Base-by-base conservation (phyloP, 1,139 yeast species). In the Wickerhamomyces sp. region DNA sequence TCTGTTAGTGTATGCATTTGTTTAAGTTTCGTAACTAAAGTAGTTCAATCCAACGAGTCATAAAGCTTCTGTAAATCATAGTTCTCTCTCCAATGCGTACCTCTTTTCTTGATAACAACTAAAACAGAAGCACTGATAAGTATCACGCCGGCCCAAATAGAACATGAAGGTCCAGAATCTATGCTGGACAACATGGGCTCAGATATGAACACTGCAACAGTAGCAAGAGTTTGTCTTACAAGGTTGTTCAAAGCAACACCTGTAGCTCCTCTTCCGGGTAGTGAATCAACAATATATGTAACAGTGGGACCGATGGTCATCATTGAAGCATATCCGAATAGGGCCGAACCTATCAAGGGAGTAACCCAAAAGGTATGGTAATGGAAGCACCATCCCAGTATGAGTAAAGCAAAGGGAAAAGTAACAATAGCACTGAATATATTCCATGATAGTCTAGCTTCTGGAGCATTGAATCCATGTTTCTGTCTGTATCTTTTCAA, bases 211-310 rank as follows among this genome's bases (percentile, higher is more conserved):
- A 90, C 80, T 7, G 87, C 90, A 4, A 72, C 67, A 0, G 95
- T 87, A 0, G 95, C 95, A 46, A 85, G 65, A 1, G 78, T 65
- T 68, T 80, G 85, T 52, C 96, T 70, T 29, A 82, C 67, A 44
- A 88, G 70, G 54, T 87, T 88, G 54, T 85, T 87, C 41, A 88
- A 60, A 0, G 96, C 95, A 32, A 87, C 87, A 1, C 95, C 96
- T 0, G 95, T 84, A 5, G 95, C 90, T 29, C 96, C 95, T 52
- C 82, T 73, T 0, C 95, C 95, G 0, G 96, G 96, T 37, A 88
- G 68, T 0, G 89, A 78, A 58, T 88, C 96, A 3, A 88, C 90
- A 43, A 88, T 64, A 56, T 86, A 88, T 0, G 96, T 86, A 5
- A 83, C 77, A 0, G 89, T 81, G 8, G 87, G 78, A 1, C 95